Base-by-base conservation (phyloP, 768 basidiomycete genomes). In the Leccinum pellstonianum region DNA sequence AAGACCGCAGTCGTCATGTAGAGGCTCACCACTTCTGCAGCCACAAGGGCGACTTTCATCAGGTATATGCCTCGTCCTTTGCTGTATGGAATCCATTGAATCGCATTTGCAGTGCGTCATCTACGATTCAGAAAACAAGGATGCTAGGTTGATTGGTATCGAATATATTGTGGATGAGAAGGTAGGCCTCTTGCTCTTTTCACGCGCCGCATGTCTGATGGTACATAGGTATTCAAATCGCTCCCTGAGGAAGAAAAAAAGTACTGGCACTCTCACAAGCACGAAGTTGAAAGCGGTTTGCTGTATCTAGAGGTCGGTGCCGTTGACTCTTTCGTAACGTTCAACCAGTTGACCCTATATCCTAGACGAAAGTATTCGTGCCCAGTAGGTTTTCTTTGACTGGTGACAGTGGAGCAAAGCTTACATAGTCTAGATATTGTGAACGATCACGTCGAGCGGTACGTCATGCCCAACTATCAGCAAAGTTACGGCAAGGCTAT, bases 181-280 rank as follows among this genome's bases (percentile, higher is more conserved):
- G 37, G 58, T 53, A 59, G 38, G 51, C 15, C 33, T 38, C 48
- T 48, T 8, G 17, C 51, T 46, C 27, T 43, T 9, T 25, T 23
- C 35, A 6, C 27, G 25, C 17, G 15, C 51, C 38, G 3, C 11
- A n/a, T 23, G 38, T 8, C 27, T 66, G 29, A 60, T 46, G 47
- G 19, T 43, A 7, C 14, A 1, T 37, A 75, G 73, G 58, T 73
- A 15, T 83, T 82, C 66, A 60, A 68, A 48, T 63, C 66, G 1
- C 75, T 85, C 1, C 73, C 78, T 4, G 64, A 71, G 29, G 79
- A 80, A 25, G 81, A 82, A 71, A 78, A 80, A 65, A 77, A 70
- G 64, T 81, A 77, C 57, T 83, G 82, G 83, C 83, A 84, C 64
- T 80, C 78, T 14, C 83, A 83, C 62, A 78, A 81, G 61, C 79